Evolutionary conservation across 495 filamentous ascomycete species (phyloP).

Genomic region (Penicillium malachiteum): DNA sequence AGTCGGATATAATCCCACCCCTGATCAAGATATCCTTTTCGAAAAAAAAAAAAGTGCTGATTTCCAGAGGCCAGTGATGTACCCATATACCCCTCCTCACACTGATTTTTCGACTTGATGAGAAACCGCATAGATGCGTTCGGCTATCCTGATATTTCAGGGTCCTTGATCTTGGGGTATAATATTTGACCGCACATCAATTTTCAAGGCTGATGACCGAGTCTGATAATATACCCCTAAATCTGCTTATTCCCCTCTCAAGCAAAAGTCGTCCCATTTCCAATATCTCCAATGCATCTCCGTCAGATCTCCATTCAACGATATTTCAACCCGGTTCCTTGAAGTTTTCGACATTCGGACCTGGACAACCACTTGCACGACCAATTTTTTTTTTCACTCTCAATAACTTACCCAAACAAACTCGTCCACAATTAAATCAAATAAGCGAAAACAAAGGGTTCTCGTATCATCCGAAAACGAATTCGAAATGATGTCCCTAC

Average conservation of each 20-base stretch:
- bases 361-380: slow-evolving; percentile 13
- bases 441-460: slow-evolving; percentile 18
- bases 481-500: slow-evolving; percentile 33
- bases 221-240: neutral
- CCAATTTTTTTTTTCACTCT: slow-evolving; percentile 19
- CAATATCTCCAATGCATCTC: neutral
- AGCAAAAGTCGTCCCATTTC: neutral
- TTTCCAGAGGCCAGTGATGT: too few species aligned
- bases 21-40: neutral
- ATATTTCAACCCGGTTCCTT: neutral
- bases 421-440: slow-evolving; percentile 29
- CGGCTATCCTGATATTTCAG: neutral
- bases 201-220: too few species aligned
- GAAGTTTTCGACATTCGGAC: slow-evolving; percentile 8
- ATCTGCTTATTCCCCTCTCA: neutral
- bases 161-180: neutral
- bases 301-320: neutral
- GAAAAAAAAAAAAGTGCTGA: too few species aligned
- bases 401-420: slow-evolving; percentile 33
- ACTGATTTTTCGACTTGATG: neutral
- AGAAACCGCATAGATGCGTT: neutral
- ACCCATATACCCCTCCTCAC: neutral
- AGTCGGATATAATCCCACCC: slow-evolving; percentile 10
- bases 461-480: slow-evolving; percentile 26
- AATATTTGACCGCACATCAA: neutral